Conservation (phyloP, 352 stramenopile genomes). For the Phytophthora tentaculata region DNA sequence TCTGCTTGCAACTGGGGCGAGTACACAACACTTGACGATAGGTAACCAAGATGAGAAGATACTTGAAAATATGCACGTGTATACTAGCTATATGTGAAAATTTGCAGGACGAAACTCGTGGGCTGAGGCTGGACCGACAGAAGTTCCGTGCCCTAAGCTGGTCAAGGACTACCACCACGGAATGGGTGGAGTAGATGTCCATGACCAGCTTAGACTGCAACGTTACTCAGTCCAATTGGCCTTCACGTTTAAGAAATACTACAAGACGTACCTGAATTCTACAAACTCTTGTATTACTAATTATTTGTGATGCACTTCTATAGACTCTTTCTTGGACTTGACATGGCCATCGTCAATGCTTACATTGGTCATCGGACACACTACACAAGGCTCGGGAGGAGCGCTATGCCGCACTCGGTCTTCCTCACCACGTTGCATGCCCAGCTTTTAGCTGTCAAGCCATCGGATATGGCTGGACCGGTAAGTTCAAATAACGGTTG, state of each 20-base stretch:
- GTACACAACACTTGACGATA: background rate
- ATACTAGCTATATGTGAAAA: background rate
- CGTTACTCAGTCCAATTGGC: background rate
- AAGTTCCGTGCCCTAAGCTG: background rate
- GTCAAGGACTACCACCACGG: background rate
- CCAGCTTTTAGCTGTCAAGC: background rate
- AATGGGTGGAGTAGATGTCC: background rate
- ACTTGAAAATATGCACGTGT: background rate
- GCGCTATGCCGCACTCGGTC: background rate
- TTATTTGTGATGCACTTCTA: background rate
- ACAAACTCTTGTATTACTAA: background rate
- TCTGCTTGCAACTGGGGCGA: background rate
- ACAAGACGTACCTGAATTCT: background rate
- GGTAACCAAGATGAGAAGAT: background rate
- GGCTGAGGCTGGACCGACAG: background rate
- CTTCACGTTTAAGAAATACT: background rate
- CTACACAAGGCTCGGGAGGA: background rate
- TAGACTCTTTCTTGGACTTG: background rate
- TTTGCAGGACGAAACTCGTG: background rate
- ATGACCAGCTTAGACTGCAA: conserved; percentile 1
- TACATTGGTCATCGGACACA: background rate
- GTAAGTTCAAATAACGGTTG: background rate
- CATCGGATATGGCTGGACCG: background rate
- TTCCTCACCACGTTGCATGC: background rate
- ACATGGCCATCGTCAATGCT: background rate